Evolutionary conservation across 352 stramenopile genomes (phyloP), one percentile per base, ranked within the genome.

Genomic region (Thalassiosira hispida): DNA sequence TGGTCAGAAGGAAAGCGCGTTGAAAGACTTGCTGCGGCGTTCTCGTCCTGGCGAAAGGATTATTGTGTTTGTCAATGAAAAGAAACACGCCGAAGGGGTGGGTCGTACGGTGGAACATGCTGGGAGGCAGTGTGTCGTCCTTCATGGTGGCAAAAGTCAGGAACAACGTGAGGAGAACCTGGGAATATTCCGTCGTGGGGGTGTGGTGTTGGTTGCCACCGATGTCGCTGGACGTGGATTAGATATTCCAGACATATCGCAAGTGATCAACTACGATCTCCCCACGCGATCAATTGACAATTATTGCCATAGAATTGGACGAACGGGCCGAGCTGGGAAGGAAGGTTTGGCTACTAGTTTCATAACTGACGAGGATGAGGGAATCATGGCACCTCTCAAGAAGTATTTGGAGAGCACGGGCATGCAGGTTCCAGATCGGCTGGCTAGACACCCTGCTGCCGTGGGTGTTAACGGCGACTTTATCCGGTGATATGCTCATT

Each of bases 1-100:
- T 4, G 84, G 79, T 22, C 96, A 98, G 90, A 99, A 99, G 90
- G 96, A 98, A 73, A 91, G 95, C 14, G 77, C 81, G 40, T 82
- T 98, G 29, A 74, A 89, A 0, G 91, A 97, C 14, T 44, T 94
- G 12, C 92, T 98, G 1, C 93, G 93, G 61, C 88, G 87, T 3
- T 89, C 93, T 14, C 83, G 74, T 46, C 38, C 96, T 22, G 86
- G 93, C 1, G 90, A 96, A 27, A 98, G 99, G 89, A 94, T 98
- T 47, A 99, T 99, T 66, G 96, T 99, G n/a, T 99, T 99, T 86
- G 97, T 99, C 67, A 99, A 99, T 87, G 96, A 98, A 77, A 99
- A 99, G 93, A 98, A 98, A 79, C 93, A 97, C 73, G 97, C 96
- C 59, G 97, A 99, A 79, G 86, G 94, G n/a, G 93, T 99, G n/a